Conservation (phyloP, 2,329 filamentous ascomycete species). For the Fusarium incarnatum region DNA sequence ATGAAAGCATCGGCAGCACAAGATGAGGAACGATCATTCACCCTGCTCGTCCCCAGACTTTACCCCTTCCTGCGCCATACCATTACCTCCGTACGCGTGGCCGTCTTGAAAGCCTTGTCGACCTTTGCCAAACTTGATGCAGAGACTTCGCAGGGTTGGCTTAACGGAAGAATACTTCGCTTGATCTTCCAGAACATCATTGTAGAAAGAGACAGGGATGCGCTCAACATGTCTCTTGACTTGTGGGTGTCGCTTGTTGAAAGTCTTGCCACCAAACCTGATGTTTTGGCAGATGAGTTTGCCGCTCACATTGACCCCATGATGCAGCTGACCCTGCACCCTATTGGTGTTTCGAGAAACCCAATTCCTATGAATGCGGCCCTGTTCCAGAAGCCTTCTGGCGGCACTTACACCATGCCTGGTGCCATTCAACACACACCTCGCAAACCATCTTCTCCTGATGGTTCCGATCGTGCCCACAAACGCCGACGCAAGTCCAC, state of each 20-base stretch:
- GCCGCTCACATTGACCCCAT: slow-evolving; percentile 81
- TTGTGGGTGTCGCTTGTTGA: slow-evolving; percentile 85
- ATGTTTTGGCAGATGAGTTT: slow-evolving; percentile 78
- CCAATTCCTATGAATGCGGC: slow-evolving; percentile 91
- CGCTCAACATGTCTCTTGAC: slow-evolving; percentile 84
- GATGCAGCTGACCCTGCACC: slow-evolving; percentile 85
- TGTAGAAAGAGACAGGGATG: slow-evolving; percentile 88
- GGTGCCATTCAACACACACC: slow-evolving; percentile 58
- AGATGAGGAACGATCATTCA: slow-evolving; percentile 90
- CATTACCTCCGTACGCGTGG: slow-evolving; percentile 93
- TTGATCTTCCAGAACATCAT: slow-evolving; percentile 95
- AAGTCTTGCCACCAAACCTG: slow-evolving; percentile 72
- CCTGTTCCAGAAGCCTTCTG: slow-evolving; percentile 93
- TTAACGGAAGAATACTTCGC: slow-evolving; percentile 88
- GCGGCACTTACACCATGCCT: slow-evolving; percentile 77
- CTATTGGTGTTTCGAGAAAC: slow-evolving; percentile 90
- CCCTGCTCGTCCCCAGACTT: slow-evolving; percentile 88
- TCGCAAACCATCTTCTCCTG: slow-evolving; percentile 63
- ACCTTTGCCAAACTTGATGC: slow-evolving; percentile 92
- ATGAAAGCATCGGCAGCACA: slow-evolving; percentile 91
- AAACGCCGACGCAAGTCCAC: slow-evolving; percentile 86
- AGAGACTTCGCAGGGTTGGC: slow-evolving; percentile 86
- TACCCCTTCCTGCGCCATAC: slow-evolving; percentile 98
- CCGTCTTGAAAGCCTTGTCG: slow-evolving; percentile 89
- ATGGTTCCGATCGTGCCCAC: slow-evolving; percentile 70